Conservation (phyloP, 768 basidiomycete species). For the Mycena floridula region DNA sequence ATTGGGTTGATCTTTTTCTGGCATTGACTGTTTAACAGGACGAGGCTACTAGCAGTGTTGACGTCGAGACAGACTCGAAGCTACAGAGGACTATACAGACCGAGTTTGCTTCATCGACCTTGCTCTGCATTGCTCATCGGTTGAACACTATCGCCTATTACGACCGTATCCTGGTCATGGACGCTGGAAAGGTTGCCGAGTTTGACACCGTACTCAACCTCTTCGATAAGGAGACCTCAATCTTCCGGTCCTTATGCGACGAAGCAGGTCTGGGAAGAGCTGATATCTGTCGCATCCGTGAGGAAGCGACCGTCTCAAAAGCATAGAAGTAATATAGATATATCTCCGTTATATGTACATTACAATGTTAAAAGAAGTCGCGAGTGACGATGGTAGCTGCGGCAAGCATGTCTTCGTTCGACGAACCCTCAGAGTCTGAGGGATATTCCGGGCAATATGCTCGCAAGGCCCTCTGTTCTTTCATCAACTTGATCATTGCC, state of each 20-base stretch:
- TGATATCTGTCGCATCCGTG: slow-evolving; percentile 50
- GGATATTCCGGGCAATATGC: background rate
- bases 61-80: slow-evolving; percentile 56
- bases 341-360: background rate
- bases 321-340: background rate
- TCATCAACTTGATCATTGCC: background rate
- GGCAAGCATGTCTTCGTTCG: background rate
- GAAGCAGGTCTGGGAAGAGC: slow-evolving; percentile 51
- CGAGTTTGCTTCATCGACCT: slow-evolving; percentile 49
- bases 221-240: slow-evolving; percentile 52
- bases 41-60: slow-evolving; percentile 58
- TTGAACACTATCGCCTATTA: slow-evolving; percentile 61
- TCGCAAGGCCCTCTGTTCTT: background rate
- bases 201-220: slow-evolving; percentile 69
- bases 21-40: slow-evolving; percentile 30
- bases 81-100: slow-evolving; percentile 58
- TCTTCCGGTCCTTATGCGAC: slow-evolving; percentile 66
- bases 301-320: background rate
- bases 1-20: background rate
- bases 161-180: slow-evolving; percentile 70
- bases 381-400: background rate
- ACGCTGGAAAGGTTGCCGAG: slow-evolving; percentile 60
- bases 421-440: too few relatives aligned
- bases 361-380: background rate
- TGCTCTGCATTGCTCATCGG: slow-evolving; percentile 53